A percentile compares a stretch with the other conserved stretches of the same genome.
These are phyloP conservation scores for Penicillium janthinellum DNA, from an alignment of 2,329 filamentous ascomycete species.

Conservation along the genomic window DNA sequence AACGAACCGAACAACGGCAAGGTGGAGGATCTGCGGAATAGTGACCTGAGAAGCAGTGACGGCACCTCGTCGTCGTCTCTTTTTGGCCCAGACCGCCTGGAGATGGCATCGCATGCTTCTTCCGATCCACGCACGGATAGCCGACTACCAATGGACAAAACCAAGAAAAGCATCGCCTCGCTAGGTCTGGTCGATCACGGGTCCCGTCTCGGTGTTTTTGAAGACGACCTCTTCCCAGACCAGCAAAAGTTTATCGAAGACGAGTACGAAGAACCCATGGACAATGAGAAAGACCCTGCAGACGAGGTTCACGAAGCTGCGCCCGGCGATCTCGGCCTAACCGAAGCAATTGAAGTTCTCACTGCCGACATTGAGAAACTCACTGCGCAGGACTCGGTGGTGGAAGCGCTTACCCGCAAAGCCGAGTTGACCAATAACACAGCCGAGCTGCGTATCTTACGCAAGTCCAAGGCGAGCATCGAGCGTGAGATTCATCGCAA, in stretches of 20 bases:
- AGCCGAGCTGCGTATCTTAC: slow-evolving; percentile 85
- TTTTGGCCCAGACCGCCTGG: slow-evolving; percentile 52
- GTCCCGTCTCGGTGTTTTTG: slow-evolving; percentile 88
- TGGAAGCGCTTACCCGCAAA: slow-evolving; percentile 89
- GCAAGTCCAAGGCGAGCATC: slow-evolving; percentile 91
- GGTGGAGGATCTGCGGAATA: slow-evolving; percentile 39
- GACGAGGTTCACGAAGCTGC: slow-evolving; percentile 93
- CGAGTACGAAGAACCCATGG: slow-evolving; percentile 73
- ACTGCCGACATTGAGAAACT: slow-evolving; percentile 89
- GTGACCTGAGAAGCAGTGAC: slow-evolving; percentile 37
- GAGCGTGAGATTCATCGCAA: slow-evolving; percentile 91
- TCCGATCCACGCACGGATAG: slow-evolving; percentile 57
- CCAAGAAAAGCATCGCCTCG: slow-evolving; percentile 86
- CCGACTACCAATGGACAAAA: slow-evolving; percentile 47
- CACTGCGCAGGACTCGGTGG: slow-evolving; percentile 81
- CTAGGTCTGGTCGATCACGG: slow-evolving; percentile 86
- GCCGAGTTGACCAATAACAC: slow-evolving; percentile 97
- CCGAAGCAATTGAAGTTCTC: slow-evolving; percentile 88
- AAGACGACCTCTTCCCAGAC: slow-evolving; percentile 90
- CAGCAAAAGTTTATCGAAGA: slow-evolving; percentile 80
- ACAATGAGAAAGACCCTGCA: slow-evolving; percentile 62
- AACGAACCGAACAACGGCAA: slow-evolving; percentile 59
- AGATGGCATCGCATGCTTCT: slow-evolving; percentile 63
- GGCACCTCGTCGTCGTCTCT: slow-evolving; percentile 44
- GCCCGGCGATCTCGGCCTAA: slow-evolving; percentile 87